A percentile compares a stretch with the other conserved stretches of the same genome.
These are phyloP conservation scores for Gastrodia elata DNA, from an alignment of 106 monocot genomes.

Conservation along the genomic window DNA sequence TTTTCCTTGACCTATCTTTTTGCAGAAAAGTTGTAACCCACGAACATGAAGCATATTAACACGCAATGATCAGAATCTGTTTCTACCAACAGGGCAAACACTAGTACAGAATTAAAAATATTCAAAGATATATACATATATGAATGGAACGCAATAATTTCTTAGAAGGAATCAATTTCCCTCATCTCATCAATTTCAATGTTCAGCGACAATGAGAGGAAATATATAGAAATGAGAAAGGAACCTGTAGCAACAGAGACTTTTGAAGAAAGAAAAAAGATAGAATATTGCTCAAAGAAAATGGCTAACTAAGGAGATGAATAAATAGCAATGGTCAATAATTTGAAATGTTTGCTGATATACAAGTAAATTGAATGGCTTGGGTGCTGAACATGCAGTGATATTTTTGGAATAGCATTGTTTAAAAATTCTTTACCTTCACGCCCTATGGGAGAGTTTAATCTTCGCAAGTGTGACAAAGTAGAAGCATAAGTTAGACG, in stretches of 20 bases:
- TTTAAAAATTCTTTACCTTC: slow-evolving; percentile 47
- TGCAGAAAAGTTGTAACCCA: neutral
- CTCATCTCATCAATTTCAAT: neutral
- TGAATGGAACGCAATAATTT: neutral
- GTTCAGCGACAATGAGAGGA: neutral
- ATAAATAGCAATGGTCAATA: neutral
- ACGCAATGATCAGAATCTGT: neutral
- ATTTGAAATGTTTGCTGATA: neutral
- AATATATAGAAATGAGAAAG: neutral
- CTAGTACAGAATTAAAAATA: neutral
- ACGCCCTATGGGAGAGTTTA: slow-evolving; percentile 97
- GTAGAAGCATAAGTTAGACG: slow-evolving; percentile 95
- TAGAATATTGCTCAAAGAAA: neutral
- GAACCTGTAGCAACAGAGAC: neutral
- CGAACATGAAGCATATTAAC: neutral
- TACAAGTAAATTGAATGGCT: neutral
- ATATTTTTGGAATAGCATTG: neutral
- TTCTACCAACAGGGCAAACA: neutral
- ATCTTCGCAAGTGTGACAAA: slow-evolving; percentile 80
- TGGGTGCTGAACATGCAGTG: neutral
- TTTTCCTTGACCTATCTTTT: neutral
- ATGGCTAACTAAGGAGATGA: neutral
- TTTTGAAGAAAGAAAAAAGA: neutral
- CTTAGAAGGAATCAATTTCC: neutral
- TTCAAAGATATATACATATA: neutral